Evolutionary conservation across 208 protist genomes (phyloP), one percentile per base, ranked within the genome.

Genomic region (Naegleria gruberi): DNA sequence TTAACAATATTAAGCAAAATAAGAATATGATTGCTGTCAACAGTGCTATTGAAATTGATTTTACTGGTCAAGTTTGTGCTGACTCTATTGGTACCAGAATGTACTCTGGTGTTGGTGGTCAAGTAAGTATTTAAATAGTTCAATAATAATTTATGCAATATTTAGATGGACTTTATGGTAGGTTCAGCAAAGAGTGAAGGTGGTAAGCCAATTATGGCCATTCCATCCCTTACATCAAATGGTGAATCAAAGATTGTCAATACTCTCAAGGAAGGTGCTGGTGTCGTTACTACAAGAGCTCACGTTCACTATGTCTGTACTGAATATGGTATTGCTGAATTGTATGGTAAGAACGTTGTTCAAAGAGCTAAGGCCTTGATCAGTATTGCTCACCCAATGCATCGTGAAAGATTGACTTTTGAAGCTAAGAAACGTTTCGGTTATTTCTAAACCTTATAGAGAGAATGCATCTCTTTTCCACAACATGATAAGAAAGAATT

Each of bases 271-370:
- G 83, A 47, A 37, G 93, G 92, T 37, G 91, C 65, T n/a, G 90
- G 87, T 26, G 90, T 93, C 4, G 73, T 89, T 17, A 93, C 91
- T 19, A 92, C 89, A 46, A 57, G 93, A 46, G 90, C 89, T 0
- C 88, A 94, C 73, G 90, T 92, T 26, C 90, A 94, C 73, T 94
- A 85, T 51, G 90, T 94, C 40, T 89, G 93, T 10, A 94, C 93
- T 37, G 93, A 94, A 89, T 93, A 92, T 37, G 93, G 93, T 30
- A 81, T 83, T 19, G 91, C 89, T 12, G 45, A 93, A 26, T 90
- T 94, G 40, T 92, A 93, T 90, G 93, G 93, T 34, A 90, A 91
- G 45, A 93, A 73, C 45, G 41, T 93, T 43, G 26, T 30, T 6
- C 42, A 94, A 47, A 89, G 93, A 40, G 89, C 89, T n/a, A 74